phyloP scores from a whole-genome alignment of 208 protist species.

The Spongospora subterranea region DNA sequence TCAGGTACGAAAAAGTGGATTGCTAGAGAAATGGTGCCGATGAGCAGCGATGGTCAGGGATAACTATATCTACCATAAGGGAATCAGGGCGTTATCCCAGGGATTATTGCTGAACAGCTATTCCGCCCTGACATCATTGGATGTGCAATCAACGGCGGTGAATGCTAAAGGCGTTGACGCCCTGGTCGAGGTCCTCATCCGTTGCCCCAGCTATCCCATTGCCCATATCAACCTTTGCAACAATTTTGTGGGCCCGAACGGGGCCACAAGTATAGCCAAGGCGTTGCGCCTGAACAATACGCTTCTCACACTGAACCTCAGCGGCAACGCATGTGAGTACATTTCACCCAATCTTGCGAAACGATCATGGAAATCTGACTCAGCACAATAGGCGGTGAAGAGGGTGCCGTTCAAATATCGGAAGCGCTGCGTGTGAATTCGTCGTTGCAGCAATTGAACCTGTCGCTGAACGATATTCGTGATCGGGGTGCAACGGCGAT shows the following conservation, averaged over 20 bases:
- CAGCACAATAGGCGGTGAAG: not conserved
- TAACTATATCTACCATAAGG: conserved; percentile 47
- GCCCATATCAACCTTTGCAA: conserved; percentile 10
- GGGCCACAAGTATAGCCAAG: not conserved
- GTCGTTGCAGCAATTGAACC: conserved; percentile 13
- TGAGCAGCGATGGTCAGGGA: not conserved
- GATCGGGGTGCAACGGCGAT: not conserved
- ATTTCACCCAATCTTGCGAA: no score
- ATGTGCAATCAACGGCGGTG: conserved; percentile 13
- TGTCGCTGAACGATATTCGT: conserved; percentile 15
- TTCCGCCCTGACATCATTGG: not conserved
- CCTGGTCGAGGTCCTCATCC: not conserved
- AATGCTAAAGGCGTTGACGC: conserved; percentile 9
- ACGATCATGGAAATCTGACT: not conserved
- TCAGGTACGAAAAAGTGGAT: not conserved
- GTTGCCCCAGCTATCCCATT: not conserved
- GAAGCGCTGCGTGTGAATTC: not conserved
- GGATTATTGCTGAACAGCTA: not conserved
- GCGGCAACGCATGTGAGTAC: not conserved
- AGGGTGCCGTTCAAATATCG: not conserved
- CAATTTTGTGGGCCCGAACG: not conserved
- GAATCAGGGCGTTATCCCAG: not conserved
- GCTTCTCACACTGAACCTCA: not conserved
- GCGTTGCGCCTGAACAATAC: not conserved
- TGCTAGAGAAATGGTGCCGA: not conserved